Evolutionary conservation across 495 filamentous ascomycete species (phyloP), one percentile per base, ranked within the genome.

Genomic region (Podospora tetraspora): DNA sequence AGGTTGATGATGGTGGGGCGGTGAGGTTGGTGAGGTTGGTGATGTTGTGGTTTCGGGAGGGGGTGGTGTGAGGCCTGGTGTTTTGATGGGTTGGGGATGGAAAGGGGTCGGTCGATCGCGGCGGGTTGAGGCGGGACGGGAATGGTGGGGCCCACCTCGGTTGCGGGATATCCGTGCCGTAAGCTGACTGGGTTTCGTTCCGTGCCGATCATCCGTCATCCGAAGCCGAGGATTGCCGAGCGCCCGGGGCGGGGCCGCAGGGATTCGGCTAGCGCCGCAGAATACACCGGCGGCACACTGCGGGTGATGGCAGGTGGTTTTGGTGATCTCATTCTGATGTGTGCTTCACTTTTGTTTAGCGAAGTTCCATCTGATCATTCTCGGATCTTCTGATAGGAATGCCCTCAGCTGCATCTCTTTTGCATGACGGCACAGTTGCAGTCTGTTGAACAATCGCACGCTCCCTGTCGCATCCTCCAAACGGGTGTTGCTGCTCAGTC

Each of bases 171-270:
- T 29, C 59, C 23, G 59, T 7, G 23, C 6, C 7, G 13, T 43
- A 3, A n/a, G n/a, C n/a, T n/a, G 25, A 3, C 25, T 25, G 23
- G 59, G 24, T 22, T n/a, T 27, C 13, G 9, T 19, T 24, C 59
- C 23, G 59, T 52, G 16, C 59, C 59, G 22, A 29, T 24, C 37
- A 58, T 73, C 69, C 69, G 69, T 67, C 59, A 27, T 64, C 62
- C 43, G 43, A 52, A 69, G 61, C 72, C 71, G 71, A 56, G 59
- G 29, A 66, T 72, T 70, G 59, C 71, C 68, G 68, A 21, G 13
- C 60, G 59, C 1, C 21, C 23, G 12, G 24, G 32, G 12, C 22
- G 59, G 23, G 9, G 59, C 43, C 43, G 43, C 19, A 6, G 43
- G 19, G 43, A 2, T n/a, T n/a, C 43, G 43, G 43, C 6, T 52